Base-by-base conservation (phyloP, 768 basidiomycete species). In the Amanita pseudoporphyria region DNA sequence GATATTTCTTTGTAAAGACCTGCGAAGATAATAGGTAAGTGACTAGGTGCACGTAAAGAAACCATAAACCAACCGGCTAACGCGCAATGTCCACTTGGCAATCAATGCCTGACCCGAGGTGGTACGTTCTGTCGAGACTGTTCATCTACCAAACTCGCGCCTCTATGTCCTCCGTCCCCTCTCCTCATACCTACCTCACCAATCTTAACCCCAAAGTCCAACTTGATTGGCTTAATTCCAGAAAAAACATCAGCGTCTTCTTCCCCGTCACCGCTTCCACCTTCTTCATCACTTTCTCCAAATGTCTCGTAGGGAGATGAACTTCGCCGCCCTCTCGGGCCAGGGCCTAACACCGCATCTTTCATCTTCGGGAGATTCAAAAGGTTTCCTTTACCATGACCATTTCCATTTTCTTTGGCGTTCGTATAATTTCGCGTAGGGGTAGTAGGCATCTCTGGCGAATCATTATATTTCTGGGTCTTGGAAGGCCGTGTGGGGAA, bases 401-500 rank as follows among this genome's bases (percentile, higher is more conserved):
- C 30, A 9, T 38, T 41, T 36, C 30, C 30, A 9, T 38, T 41
- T 36, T 26, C 19, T 38, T 49, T 22, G 30, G 12, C 19, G 30
- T 22, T 19, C 26, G 26, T 10, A 14, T 9, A 30, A 5, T 12
- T 38, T n/a, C 39, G 48, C 26, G 38, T 33, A 9, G 48, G 49
- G 30, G 49, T 42, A 12, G 31, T 35, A 6, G 49, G 49, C 12
- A 31, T 12, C 5, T 26, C 49, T 14, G 9, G 31, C 22, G 31
- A 21, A 9, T 21, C 37, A 1, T 33, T 38, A 6, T 10, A 24
- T 19, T 38, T 47, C 18, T 44, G 55, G 24, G 48, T 42, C 55
- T 56, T 56, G 24, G 56, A 54, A 5, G 54, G 61, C 1, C 64
- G 62, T 7, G 53, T 50, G 2, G 73, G 69, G 61, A 85, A 86